These are phyloP conservation scores for Leccinellum albellum DNA, from an alignment of 768 basidiomycete genomes.

Conservation along the genomic window DNA sequence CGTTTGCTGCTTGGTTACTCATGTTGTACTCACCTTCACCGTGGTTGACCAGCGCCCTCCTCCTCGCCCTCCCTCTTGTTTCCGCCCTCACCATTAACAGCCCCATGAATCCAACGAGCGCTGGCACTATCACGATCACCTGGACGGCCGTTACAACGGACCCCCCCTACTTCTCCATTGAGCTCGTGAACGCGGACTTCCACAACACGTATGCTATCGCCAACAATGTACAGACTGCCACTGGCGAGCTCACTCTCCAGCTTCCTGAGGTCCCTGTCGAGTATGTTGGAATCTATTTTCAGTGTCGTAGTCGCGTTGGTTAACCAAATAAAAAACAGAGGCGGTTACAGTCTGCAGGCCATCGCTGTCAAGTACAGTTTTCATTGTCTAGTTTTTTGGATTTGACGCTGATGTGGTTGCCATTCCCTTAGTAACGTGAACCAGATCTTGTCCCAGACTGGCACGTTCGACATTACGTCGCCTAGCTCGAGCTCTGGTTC, in stretches of 20 bases:
- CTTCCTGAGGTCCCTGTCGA: conserved; percentile 46
- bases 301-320: neutral
- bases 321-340: conserved; percentile 28
- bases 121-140: conserved; percentile 36
- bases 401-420: neutral
- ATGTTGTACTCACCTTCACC: neutral
- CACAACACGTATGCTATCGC: conserved; percentile 52
- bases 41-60: conserved; percentile 34
- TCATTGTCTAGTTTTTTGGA: neutral
- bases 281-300: conserved; percentile 27
- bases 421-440: conserved; percentile 37
- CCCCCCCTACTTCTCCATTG: conserved; percentile 39
- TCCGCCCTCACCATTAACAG: conserved; percentile 43
- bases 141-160: conserved; percentile 47
- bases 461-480: conserved; percentile 38
- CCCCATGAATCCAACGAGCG: conserved; percentile 33
- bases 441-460: conserved; percentile 38
- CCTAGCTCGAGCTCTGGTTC: neutral
- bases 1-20: rapidly evolving
- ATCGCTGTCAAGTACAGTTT: conserved; percentile 38
- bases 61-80: conserved; percentile 42
- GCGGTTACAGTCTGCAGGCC: conserved; percentile 46
- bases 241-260: conserved; percentile 33
- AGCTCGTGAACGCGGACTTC: conserved; percentile 48
- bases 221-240: conserved; percentile 45